Evolutionary conservation across 768 basidiomycete genomes (phyloP).

Genomic region (Rhodotorula taiwanensis): DNA sequence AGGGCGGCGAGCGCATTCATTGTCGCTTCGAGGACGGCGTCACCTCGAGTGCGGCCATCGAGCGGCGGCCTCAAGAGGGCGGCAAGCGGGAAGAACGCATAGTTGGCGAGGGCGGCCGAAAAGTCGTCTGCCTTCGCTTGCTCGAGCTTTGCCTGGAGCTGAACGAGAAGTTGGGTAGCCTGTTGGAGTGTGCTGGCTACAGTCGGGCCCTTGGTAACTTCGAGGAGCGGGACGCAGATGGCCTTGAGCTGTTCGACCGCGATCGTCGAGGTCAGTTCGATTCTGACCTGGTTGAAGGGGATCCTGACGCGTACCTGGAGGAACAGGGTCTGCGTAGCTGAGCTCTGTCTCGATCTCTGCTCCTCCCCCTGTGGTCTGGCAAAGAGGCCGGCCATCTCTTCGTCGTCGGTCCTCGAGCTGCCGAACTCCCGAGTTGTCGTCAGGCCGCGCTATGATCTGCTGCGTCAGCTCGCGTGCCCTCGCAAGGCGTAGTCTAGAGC

Average conservation of each 20-base stretch:
- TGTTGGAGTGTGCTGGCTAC: constrained; percentile 53
- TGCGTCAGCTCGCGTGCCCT: no score
- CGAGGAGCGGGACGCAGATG: constrained; percentile 74
- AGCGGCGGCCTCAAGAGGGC: constrained; percentile 65
- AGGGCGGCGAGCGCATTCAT: constrained; percentile 52
- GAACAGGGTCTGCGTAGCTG: not conserved
- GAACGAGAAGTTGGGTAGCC: constrained; percentile 56
- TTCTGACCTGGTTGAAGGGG: not conserved
- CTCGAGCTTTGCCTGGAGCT: constrained; percentile 50
- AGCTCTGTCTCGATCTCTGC: not conserved
- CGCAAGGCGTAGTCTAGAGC: no score
- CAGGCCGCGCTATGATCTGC: no score
- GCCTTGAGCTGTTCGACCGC: constrained; percentile 55
- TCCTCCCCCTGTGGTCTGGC: no score
- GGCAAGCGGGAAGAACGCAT: constrained; percentile 80
- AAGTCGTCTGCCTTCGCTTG: constrained; percentile 48
- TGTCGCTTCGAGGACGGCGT: constrained; percentile 55
- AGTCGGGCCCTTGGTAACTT: constrained; percentile 53
- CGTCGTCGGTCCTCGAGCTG: no score
- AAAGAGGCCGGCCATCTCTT: not conserved
- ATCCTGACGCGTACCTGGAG: not conserved
- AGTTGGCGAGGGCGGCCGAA: constrained; percentile 62
- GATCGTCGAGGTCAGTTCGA: not conserved
- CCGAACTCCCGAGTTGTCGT: no score
- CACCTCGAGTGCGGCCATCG: constrained; percentile 67